phyloP scores from a whole-genome alignment of 116 monocot species.

The Zostera marina region DNA sequence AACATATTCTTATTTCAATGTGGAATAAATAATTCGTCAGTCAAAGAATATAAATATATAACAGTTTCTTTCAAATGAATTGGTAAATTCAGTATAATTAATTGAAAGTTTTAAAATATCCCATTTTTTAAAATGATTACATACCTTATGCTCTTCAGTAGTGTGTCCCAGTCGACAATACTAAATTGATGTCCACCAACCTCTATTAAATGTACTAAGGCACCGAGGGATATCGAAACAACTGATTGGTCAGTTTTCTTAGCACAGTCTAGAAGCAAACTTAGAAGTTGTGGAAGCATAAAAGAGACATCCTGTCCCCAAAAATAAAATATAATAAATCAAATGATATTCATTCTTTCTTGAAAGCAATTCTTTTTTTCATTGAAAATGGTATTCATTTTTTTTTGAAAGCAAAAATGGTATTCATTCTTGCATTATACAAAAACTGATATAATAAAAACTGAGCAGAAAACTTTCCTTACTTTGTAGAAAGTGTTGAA shows the following conservation, averaged over 20 bases:
- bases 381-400: no score
- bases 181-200: constrained; percentile 96
- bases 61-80: no score
- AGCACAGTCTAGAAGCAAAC: constrained; percentile 94
- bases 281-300: constrained; percentile 84
- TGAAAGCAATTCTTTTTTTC: no score
- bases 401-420: no score
- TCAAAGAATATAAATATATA: no score
- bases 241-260: constrained; percentile 95
- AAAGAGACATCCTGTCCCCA: constrained; percentile 73
- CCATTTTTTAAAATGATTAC: neutral
- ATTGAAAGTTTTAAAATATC: neutral
- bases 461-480: constrained; percentile 1
- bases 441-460: neutral
- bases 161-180: constrained; percentile 87
- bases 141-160: constrained; percentile 85
- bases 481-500: constrained; percentile 98
- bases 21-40: no score
- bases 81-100: neutral
- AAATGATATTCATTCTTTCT: constrained; percentile 2
- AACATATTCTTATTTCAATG: no score
- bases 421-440: neutral
- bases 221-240: constrained; percentile 91
- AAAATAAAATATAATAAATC: constrained; percentile 1
- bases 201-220: constrained; percentile 91